Evolutionary conservation across 768 basidiomycete genomes (phyloP).

Genomic region (Russula compacta): DNA sequence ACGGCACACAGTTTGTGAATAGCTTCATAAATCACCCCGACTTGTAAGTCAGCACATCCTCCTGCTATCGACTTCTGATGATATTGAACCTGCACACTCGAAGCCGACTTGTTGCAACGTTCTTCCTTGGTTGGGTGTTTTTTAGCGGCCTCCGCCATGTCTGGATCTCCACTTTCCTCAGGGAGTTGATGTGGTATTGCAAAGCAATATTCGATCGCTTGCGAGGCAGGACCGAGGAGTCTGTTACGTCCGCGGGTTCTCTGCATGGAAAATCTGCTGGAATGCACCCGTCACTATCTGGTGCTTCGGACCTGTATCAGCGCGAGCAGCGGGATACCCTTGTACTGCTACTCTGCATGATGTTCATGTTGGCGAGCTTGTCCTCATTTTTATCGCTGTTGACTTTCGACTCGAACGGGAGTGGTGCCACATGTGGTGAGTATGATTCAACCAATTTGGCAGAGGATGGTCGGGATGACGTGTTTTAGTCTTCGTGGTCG

Average conservation of each 20-base stretch:
- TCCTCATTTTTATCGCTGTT: slow-evolving; percentile 15
- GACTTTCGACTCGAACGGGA: neutral
- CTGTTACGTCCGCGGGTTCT: neutral
- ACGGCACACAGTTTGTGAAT: neutral
- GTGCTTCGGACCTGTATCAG: neutral
- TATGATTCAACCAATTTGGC: neutral
- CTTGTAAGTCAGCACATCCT: slow-evolving; percentile 8
- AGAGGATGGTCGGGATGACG: neutral
- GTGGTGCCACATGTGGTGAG: slow-evolving; percentile 1
- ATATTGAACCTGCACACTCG: neutral
- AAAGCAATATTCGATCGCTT: neutral
- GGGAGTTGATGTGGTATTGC: slow-evolving; percentile 2
- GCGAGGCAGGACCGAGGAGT: neutral
- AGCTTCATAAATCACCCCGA: slow-evolving; percentile 7
- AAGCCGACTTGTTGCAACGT: slow-evolving; percentile 32
- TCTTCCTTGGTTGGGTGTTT: slow-evolving; percentile 36
- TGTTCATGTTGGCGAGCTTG: slow-evolving; percentile 20
- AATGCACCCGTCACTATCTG: neutral
- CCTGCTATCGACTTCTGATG: neutral
- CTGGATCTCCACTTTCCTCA: slow-evolving; percentile 21
- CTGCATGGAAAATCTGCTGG: neutral
- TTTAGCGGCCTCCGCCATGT: slow-evolving; percentile 27
- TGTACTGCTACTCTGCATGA: slow-evolving; percentile 13
- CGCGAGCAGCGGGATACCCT: neutral
- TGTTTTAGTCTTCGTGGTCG: slow-evolving; percentile 12